phyloP scores from a whole-genome alignment of 2,329 filamentous ascomycete genomes.

The Phoma sp. region DNA sequence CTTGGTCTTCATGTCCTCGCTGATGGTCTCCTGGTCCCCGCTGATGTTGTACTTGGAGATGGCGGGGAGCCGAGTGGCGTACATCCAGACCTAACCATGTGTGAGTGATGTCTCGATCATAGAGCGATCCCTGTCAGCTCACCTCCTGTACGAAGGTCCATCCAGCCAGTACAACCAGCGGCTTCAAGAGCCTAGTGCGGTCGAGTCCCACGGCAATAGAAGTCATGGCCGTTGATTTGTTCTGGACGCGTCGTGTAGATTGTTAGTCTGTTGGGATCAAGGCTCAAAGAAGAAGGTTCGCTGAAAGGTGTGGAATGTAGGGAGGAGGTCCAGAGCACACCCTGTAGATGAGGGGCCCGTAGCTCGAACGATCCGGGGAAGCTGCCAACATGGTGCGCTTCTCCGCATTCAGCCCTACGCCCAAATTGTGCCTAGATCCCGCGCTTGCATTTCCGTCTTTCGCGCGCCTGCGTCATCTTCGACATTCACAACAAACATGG shows the following conservation, averaged over 20 bases:
- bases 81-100: constrained; percentile 10
- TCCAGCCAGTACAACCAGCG: constrained; percentile 15
- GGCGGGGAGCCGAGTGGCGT: constrained; percentile 15
- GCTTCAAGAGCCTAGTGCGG: constrained; percentile 17
- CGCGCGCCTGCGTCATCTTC: constrained; percentile 14
- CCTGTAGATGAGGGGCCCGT: constrained; percentile 2
- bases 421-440: constrained; percentile 10
- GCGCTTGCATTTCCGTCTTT: constrained; percentile 12
- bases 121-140: background rate
- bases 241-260: background rate
- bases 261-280: too few relatives aligned
- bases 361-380: constrained; percentile 6
- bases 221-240: constrained; percentile 3
- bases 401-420: constrained; percentile 13
- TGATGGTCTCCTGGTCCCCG: constrained; percentile 3
- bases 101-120: background rate
- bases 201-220: constrained; percentile 18
- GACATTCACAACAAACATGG: constrained; percentile 63
- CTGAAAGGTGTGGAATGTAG: constrained; percentile 7
- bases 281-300: constrained; percentile 5
- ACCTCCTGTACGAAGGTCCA: constrained; percentile 19
- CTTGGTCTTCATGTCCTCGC: constrained; percentile 13
- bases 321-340: constrained; percentile 13
- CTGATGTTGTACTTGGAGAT: constrained; percentile 15
- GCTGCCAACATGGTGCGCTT: constrained; percentile 1